Conservation (phyloP, 2,329 filamentous ascomycete genomes). For the Arthroderma sp. region DNA sequence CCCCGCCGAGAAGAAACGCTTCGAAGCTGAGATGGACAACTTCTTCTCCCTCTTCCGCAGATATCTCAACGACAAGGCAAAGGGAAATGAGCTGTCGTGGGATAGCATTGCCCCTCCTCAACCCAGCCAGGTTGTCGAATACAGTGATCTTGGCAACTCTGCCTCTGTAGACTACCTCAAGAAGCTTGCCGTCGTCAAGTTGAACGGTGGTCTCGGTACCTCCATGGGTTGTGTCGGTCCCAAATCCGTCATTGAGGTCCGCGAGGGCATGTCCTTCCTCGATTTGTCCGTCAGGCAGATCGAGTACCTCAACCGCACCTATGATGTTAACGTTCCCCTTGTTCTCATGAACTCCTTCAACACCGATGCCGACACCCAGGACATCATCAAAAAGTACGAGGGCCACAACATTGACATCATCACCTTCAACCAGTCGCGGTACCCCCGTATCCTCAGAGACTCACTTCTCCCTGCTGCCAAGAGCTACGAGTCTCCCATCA, state of each 20-base stretch:
- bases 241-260: conserved; percentile 98
- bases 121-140: conserved; percentile 86
- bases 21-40: conserved; percentile 99
- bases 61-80: conserved; percentile 97
- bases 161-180: conserved; percentile 88
- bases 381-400: conserved; percentile 99
- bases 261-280: conserved; percentile 99
- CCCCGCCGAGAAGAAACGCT: conserved; percentile 59
- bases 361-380: conserved; percentile 93
- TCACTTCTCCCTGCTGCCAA: conserved; percentile 93
- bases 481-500: conserved; percentile 70
- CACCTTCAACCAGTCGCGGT: conserved; percentile 99
- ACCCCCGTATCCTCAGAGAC: conserved; percentile 96
- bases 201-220: conserved; percentile 97
- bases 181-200: conserved; percentile 97
- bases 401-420: conserved; percentile 99
- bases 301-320: conserved; percentile 97
- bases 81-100: conserved; percentile 93
- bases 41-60: conserved; percentile 98
- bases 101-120: conserved; percentile 91
- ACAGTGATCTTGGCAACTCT: conserved; percentile 75
- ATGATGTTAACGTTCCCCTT: conserved; percentile 93
- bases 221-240: conserved; percentile 99
- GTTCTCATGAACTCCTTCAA: conserved; percentile 99
- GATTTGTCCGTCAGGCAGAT: conserved; percentile 98